Evolutionary conservation across 1,284 basidiomycete genomes (phyloP).

Genomic region (Pterulicium gracile): DNA sequence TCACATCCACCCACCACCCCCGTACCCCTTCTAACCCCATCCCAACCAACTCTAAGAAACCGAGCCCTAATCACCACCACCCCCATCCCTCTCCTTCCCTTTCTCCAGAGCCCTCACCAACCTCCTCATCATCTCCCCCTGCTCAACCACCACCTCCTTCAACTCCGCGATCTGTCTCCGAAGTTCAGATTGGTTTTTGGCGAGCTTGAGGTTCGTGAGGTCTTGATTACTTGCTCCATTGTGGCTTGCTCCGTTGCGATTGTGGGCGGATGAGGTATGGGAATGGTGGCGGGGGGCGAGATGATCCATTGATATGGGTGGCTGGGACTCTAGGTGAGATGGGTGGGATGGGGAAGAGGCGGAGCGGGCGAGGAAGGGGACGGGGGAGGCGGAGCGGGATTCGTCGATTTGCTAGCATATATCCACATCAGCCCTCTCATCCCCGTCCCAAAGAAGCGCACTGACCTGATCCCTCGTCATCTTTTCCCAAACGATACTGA

Average conservation of each 20-base stretch:
- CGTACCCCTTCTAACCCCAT: too few species aligned
- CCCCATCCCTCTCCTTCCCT: conserved; percentile 9
- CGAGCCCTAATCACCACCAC: too few species aligned
- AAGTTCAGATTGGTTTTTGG: conserved; percentile 51
- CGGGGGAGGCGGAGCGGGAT: background rate
- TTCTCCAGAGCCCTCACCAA: conserved; percentile 29
- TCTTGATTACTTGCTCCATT: conserved; percentile 25
- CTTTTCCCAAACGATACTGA: conserved; percentile 78
- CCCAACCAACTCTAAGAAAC: too few species aligned
- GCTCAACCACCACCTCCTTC: conserved; percentile 37
- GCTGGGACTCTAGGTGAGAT: background rate
- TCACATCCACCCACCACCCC: too few species aligned
- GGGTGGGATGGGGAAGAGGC: background rate
- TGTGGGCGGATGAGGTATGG: conserved; percentile 2
- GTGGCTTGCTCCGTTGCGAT: too few species aligned
- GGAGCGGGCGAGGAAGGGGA: background rate
- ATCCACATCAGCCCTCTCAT: conserved; percentile 3
- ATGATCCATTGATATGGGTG: too few species aligned
- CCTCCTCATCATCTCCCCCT: conserved; percentile 38
- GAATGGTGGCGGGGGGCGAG: too few species aligned
- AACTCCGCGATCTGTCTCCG: conserved; percentile 50
- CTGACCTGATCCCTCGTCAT: conserved; percentile 46
- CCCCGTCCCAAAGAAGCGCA: conserved; percentile 5
- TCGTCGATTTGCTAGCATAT: conserved; percentile 7
- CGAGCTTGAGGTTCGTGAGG: conserved; percentile 43